phyloP scores from a whole-genome alignment of 2,329 filamentous ascomycete genomes.

The Exophiala mesophila region DNA sequence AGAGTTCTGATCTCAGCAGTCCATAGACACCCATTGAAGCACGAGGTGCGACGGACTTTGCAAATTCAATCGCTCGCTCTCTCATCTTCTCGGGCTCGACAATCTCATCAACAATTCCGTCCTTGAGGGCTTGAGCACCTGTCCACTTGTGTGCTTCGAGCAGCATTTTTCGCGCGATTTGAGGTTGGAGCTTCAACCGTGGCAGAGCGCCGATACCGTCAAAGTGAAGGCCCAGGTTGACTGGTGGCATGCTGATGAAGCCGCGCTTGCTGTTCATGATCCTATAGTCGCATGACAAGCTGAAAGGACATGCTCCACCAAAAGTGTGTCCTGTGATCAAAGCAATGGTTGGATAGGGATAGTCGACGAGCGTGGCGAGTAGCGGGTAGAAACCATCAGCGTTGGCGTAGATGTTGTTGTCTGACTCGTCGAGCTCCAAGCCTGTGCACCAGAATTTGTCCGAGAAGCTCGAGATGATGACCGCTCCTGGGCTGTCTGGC shows the following conservation, averaged over 20 bases:
- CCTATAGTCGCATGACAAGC: slow-evolving; percentile 45
- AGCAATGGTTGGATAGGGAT: slow-evolving; percentile 46
- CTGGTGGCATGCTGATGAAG: slow-evolving; percentile 49
- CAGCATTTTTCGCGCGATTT: slow-evolving; percentile 52
- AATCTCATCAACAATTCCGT: slow-evolving; percentile 52
- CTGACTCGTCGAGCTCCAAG: slow-evolving; percentile 44
- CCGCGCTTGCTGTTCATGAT: slow-evolving; percentile 45
- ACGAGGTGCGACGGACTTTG: slow-evolving; percentile 38
- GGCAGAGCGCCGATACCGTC: slow-evolving; percentile 51
- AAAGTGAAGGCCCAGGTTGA: slow-evolving; percentile 53
- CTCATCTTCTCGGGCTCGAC: slow-evolving; percentile 48
- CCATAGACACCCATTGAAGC: slow-evolving; percentile 44
- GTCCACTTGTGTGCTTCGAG: slow-evolving; percentile 54
- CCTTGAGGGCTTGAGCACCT: slow-evolving; percentile 45
- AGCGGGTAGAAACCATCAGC: slow-evolving; percentile 54
- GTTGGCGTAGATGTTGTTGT: slow-evolving; percentile 52
- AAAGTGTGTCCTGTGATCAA: slow-evolving; percentile 48
- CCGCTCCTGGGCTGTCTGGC: slow-evolving; percentile 46
- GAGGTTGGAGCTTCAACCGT: slow-evolving; percentile 47
- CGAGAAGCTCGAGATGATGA: slow-evolving; percentile 50
- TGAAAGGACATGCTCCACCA: slow-evolving; percentile 46
- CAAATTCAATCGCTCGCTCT: slow-evolving; percentile 41
- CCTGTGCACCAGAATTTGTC: slow-evolving; percentile 43
- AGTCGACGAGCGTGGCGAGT: slow-evolving; percentile 47
- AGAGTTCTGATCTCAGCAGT: slow-evolving; percentile 49